A percentile compares a stretch with the other conserved stretches of the same genome.
phyloP scores from a whole-genome alignment of 75 land plant species.

The Pseudotsuga menziesii region DNA sequence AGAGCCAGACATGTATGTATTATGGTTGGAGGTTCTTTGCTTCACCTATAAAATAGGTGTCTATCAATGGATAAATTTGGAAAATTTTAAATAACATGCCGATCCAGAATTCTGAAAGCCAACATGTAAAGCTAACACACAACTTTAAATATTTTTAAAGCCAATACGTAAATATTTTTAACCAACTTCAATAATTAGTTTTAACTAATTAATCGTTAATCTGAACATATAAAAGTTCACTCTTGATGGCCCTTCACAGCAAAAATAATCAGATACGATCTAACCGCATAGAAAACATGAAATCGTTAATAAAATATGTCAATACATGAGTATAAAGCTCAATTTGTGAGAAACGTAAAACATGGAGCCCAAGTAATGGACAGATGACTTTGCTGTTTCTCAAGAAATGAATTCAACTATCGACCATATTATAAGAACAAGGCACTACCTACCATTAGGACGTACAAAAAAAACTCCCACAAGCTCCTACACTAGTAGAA shows the following conservation, averaged over 20 bases:
- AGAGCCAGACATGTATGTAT: constrained; percentile 68
- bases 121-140: not conserved
- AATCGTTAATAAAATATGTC: not conserved
- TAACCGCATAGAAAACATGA: not conserved
- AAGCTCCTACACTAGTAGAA: too few relatives aligned
- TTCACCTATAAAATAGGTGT: constrained; percentile 58
- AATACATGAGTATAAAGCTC: not conserved
- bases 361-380: too few relatives aligned
- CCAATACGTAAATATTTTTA: not conserved
- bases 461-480: too few relatives aligned
- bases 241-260: not conserved
- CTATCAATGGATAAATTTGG: not conserved
- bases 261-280: not conserved
- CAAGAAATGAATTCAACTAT: too few relatives aligned
- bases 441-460: too few relatives aligned
- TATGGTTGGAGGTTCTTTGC: constrained; percentile 67
- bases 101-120: not conserved
- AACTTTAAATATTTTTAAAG: not conserved
- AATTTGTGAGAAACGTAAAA: too few relatives aligned
- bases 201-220: not conserved
- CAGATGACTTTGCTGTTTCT: too few relatives aligned
- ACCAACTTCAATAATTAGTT: not conserved
- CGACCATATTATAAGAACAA: too few relatives aligned
- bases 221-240: not conserved
- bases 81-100: not conserved